These are phyloP conservation scores for Tricholoma flavovirens DNA, from an alignment of 768 basidiomycete species.

Conservation along the genomic window DNA sequence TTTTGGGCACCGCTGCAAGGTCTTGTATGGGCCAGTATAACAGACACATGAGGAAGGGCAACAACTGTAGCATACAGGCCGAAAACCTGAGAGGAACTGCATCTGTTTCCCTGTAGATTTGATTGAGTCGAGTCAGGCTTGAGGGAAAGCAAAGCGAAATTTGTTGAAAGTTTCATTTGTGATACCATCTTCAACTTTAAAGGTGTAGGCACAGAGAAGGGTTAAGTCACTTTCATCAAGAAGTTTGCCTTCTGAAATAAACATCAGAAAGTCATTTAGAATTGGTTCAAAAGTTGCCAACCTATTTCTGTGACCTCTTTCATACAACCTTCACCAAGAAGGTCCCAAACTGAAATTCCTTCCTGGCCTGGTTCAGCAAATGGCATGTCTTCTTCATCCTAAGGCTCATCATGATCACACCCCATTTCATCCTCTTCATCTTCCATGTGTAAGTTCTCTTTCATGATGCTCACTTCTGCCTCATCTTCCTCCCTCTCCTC, in stretches of 20 bases:
- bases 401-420: neutral
- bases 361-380: neutral
- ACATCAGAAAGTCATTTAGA: neutral
- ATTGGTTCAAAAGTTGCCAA: neutral
- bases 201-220: no score
- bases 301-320: neutral
- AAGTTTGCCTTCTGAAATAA: conserved; percentile 14
- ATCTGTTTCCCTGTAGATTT: conserved; percentile 16
- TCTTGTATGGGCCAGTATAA: conserved; percentile 22
- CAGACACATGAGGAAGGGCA: no score
- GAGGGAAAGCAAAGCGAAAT: conserved; percentile 20
- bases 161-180: conserved; percentile 1
- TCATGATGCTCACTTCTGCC: neutral
- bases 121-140: conserved; percentile 6
- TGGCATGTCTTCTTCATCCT: neutral
- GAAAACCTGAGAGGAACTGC: no score
- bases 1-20: conserved; percentile 30
- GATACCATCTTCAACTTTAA: no score
- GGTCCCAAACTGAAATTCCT: neutral
- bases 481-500: no score
- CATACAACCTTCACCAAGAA: neutral
- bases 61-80: no score
- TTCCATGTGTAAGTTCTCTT: no score
- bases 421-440: no score
- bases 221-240: neutral